Evolutionary conservation across 2,329 filamentous ascomycete species (phyloP).

Genomic region (Coniochaeta sp.): DNA sequence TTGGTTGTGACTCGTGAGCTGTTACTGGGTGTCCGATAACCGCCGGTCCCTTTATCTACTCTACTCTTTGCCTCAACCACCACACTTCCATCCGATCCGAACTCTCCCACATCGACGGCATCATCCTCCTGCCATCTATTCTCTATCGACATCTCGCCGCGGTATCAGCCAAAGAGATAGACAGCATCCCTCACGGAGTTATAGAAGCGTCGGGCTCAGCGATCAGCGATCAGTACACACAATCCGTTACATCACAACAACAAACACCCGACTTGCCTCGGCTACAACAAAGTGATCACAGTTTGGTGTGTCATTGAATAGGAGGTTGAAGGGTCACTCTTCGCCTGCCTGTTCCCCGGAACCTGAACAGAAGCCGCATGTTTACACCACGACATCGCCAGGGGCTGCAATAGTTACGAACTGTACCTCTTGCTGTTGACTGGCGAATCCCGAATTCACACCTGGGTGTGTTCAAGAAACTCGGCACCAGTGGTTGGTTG

Average conservation of each 20-base stretch:
- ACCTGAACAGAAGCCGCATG: constrained; percentile 29
- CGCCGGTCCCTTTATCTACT: neutral
- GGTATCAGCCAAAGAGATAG: neutral
- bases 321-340: constrained; percentile 41
- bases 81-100: neutral
- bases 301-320: constrained; percentile 18
- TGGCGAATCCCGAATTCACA: constrained; percentile 16
- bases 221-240: neutral
- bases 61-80: neutral
- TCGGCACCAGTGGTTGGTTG: neutral
- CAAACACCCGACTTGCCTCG: no score
- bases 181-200: neutral
- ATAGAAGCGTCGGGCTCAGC: neutral
- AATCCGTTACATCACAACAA: constrained; percentile 9
- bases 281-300: constrained; percentile 18
- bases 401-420: constrained; percentile 27
- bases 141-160: neutral
- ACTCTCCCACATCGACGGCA: neutral
- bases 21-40: neutral
- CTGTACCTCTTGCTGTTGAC: constrained; percentile 24
- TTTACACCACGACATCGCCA: constrained; percentile 28
- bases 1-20: constrained; percentile 2
- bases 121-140: constrained; percentile 1
- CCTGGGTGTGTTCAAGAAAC: neutral
- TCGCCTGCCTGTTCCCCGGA: constrained; percentile 34